Evolutionary conservation across 169 alveolate genomes (phyloP), one percentile per base, ranked within the genome.

Genomic region (Pseudocohnilembus persalinus): DNA sequence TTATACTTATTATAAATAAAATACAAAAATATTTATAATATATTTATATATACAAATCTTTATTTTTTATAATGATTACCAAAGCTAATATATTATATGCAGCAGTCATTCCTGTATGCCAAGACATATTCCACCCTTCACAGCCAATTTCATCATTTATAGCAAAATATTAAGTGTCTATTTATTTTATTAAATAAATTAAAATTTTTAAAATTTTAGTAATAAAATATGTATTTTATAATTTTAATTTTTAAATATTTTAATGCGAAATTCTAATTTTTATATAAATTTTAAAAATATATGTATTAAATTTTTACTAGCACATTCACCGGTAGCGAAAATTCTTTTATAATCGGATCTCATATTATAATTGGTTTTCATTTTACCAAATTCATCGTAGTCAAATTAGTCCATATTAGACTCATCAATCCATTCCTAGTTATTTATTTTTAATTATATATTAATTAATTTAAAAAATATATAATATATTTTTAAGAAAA

Each of bases 1-100:
- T n/a, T n/a, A n/a, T n/a, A n/a, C n/a, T n/a, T n/a, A n/a, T n/a
- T n/a, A n/a, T n/a, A n/a, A n/a, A n/a, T n/a, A n/a, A n/a, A n/a
- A n/a, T n/a, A n/a, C n/a, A n/a, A n/a, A n/a, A n/a, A n/a, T n/a
- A n/a, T n/a, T n/a, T n/a, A n/a, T n/a, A n/a, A n/a, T n/a, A n/a
- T n/a, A n/a, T n/a, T n/a, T n/a, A n/a, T n/a, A n/a, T n/a, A n/a
- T n/a, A n/a, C n/a, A n/a, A n/a, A n/a, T n/a, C n/a, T n/a, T n/a
- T n/a, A n/a, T n/a, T 49, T 49, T 49, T 11, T 49, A 49, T 49
- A 11, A 11, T 49, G 20, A 11, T 11, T 49, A 79, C 84, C 76
- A 86, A 72, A n/a, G 90, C 90, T 29, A 86, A 77, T 31, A 82
- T 81, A 74, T 86, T 86, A 74, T 86, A 86, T 11, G 87, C 90